Conservation (phyloP, 1,139 yeast genomes). For the Lodderomyces beijingensis region DNA sequence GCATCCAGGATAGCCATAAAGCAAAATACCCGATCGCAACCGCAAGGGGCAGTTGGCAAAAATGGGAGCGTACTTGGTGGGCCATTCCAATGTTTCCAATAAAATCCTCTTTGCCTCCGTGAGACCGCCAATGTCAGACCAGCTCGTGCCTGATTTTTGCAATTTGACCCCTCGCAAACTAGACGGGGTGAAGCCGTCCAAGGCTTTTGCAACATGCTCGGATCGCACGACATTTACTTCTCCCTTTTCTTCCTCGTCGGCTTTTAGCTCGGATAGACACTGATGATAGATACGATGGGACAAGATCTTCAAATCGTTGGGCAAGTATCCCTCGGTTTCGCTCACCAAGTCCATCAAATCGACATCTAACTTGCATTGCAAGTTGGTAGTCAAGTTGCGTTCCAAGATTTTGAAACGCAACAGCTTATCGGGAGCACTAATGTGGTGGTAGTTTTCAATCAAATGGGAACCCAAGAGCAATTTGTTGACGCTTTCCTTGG, state of each 20-base stretch:
- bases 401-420: constrained; percentile 52
- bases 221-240: constrained; percentile 16
- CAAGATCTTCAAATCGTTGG: constrained; percentile 71
- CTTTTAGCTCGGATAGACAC: constrained; percentile 21
- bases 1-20: constrained; percentile 97
- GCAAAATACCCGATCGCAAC: constrained; percentile 79
- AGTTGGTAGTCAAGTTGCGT: constrained; percentile 36
- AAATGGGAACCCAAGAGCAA: constrained; percentile 64
- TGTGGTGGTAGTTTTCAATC: constrained; percentile 56
- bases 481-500: constrained; percentile 65
- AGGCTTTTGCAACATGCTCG: constrained; percentile 50
- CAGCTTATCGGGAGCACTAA: constrained; percentile 68
- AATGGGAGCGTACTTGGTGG: constrained; percentile 91
- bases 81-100: constrained; percentile 93
- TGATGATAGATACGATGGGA: constrained; percentile 76
- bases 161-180: constrained; percentile 82
- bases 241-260: constrained; percentile 4
- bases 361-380: constrained; percentile 29
- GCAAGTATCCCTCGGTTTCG: constrained; percentile 87
- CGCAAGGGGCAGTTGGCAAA: constrained; percentile 85
- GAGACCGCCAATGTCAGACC: constrained; percentile 91
- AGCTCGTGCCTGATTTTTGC: constrained; percentile 68
- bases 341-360: constrained; percentile 69
- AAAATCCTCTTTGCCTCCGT: constrained; percentile 69
- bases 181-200: constrained; percentile 71